Evolutionary conservation across 805 yeast species (phyloP).

Genomic region (Suhomyces sp.): DNA sequence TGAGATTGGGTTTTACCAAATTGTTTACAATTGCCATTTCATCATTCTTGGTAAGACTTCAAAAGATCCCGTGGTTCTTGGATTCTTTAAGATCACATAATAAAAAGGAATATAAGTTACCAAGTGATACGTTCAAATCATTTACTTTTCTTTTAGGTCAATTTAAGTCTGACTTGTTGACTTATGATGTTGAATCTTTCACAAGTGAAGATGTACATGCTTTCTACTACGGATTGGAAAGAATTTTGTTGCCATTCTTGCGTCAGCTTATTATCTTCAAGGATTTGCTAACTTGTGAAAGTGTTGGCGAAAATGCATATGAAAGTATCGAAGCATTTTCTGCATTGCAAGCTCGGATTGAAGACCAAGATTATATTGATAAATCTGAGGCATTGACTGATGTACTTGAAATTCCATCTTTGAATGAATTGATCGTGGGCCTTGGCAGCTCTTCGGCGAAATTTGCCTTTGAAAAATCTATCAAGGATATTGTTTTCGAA

Average conservation of each 20-base stretch:
- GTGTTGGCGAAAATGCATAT: slow-evolving; percentile 24
- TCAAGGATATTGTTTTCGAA: slow-evolving; percentile 21
- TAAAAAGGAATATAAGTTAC: neutral
- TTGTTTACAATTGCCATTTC: slow-evolving; percentile 22
- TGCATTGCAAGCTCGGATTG: slow-evolving; percentile 16
- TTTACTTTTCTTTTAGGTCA: too few relatives aligned
- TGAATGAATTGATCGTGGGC: slow-evolving; percentile 17
- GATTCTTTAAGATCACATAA: neutral
- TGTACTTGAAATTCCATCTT: slow-evolving; percentile 23
- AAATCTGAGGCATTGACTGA: slow-evolving; percentile 24
- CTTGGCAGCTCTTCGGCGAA: slow-evolving; percentile 3
- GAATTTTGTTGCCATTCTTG: slow-evolving; percentile 30
- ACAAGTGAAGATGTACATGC: too few relatives aligned
- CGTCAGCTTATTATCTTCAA: slow-evolving; percentile 34
- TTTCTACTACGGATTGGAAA: slow-evolving; percentile 16
- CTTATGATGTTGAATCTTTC: too few relatives aligned
- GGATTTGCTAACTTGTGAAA: slow-evolving; percentile 32
- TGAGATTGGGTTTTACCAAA: slow-evolving; percentile 32
- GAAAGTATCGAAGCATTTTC: slow-evolving; percentile 16
- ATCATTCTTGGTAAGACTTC: slow-evolving; percentile 15
- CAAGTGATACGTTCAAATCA: too few relatives aligned
- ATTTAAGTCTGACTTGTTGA: too few relatives aligned
- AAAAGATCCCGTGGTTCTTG: neutral
- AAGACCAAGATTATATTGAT: slow-evolving; percentile 16
- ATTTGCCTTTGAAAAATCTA: slow-evolving; percentile 17